These are phyloP conservation scores for Periconia sp. DNA, from an alignment of 2,329 filamentous ascomycete genomes.

Conservation along the genomic window DNA sequence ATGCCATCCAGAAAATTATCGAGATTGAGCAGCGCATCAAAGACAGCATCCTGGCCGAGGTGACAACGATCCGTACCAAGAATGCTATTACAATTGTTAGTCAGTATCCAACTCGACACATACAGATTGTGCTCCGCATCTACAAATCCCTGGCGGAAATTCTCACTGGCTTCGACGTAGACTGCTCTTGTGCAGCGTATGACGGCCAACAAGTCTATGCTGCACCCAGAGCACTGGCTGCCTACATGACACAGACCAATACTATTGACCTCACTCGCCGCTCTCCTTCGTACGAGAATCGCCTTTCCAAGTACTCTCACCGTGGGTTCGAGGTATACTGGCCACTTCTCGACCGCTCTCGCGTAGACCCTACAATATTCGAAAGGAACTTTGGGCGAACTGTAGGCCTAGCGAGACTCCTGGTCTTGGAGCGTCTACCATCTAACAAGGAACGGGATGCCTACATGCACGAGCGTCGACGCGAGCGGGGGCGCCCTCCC, in stretches of 20 bases:
- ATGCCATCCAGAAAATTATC: slow-evolving; percentile 81
- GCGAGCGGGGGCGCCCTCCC: slow-evolving; percentile 70
- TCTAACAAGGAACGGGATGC: slow-evolving; percentile 66
- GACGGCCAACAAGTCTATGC: slow-evolving; percentile 79
- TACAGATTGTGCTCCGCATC: slow-evolving; percentile 83
- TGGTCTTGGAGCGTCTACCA: slow-evolving; percentile 79
- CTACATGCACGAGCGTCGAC: slow-evolving; percentile 70
- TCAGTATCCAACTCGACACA: slow-evolving; percentile 79
- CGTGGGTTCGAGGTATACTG: slow-evolving; percentile 84
- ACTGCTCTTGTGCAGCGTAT: slow-evolving; percentile 79
- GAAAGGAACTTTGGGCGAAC: slow-evolving; percentile 78
- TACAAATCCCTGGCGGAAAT: slow-evolving; percentile 86
- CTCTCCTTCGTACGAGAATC: slow-evolving; percentile 85
- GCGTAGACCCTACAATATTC: slow-evolving; percentile 82
- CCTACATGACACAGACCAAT: slow-evolving; percentile 82
- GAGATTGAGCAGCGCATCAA: slow-evolving; percentile 75
- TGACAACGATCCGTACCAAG: slow-evolving; percentile 81
- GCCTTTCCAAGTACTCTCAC: slow-evolving; percentile 78
- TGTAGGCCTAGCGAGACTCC: slow-evolving; percentile 73
- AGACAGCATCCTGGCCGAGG: slow-evolving; percentile 79
- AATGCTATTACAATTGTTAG: slow-evolving; percentile 84
- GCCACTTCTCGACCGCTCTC: slow-evolving; percentile 71
- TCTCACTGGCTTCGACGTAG: slow-evolving; percentile 84
- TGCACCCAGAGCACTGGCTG: slow-evolving; percentile 73
- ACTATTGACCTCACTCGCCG: slow-evolving; percentile 76